These are phyloP conservation scores for Strobilomyces dryophilus DNA, from an alignment of 768 basidiomycete species.

Conservation along the genomic window DNA sequence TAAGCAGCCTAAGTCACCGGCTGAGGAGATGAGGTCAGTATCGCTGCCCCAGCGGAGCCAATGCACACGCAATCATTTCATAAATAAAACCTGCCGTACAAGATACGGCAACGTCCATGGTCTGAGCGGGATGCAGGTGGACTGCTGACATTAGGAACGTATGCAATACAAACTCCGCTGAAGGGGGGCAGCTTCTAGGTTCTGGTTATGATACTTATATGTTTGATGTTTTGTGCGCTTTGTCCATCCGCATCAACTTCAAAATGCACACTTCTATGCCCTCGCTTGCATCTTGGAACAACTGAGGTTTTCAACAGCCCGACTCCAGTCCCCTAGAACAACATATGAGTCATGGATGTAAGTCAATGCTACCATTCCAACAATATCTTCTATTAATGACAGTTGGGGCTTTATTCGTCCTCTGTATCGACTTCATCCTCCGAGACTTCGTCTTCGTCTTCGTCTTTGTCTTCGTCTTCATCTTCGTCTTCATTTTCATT, in stretches of 20 bases:
- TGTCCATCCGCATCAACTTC: not conserved
- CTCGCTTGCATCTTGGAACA: too few species aligned
- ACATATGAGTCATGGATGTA: too few species aligned
- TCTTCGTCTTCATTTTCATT: too few species aligned
- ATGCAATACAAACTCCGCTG: conserved; percentile 89
- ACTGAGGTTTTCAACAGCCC: too few species aligned
- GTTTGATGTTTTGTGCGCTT: conserved; percentile 9
- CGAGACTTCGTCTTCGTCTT: too few species aligned
- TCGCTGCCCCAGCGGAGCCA: not conserved
- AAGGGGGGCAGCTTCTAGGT: conserved; percentile 90
- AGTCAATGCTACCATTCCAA: too few species aligned
- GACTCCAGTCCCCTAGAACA: too few species aligned
- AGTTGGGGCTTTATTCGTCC: too few species aligned
- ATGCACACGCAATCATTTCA: conserved; percentile 1
- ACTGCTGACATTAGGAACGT: conserved; percentile 51
- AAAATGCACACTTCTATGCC: conserved; percentile 25
- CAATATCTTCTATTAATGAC: too few species aligned
- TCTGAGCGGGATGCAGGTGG: conserved; percentile 20
- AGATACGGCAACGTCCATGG: conserved; percentile 46
- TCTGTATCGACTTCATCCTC: too few species aligned
- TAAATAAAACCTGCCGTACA: conserved; percentile 83
- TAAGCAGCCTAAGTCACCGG: conserved; percentile 59
- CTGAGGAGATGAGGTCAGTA: conserved; percentile 69
- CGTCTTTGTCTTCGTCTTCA: too few species aligned
- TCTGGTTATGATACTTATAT: conserved; percentile 38